Conservation (phyloP, 176 grass and related monocot species). For the Dactylis glomerata region DNA sequence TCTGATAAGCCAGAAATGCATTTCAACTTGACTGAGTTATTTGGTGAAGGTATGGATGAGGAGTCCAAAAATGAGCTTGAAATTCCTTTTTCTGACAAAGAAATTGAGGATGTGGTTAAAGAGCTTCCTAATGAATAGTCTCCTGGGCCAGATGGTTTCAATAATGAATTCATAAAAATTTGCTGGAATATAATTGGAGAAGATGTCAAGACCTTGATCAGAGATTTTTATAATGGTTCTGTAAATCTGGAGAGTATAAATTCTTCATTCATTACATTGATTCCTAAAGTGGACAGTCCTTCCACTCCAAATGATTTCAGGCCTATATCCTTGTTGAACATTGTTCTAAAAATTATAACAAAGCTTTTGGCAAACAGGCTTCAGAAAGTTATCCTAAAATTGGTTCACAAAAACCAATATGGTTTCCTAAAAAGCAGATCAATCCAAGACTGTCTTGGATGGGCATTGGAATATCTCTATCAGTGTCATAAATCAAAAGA, state of each 20-base stretch:
- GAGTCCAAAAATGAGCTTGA: too few relatives aligned
- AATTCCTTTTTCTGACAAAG: neutral
- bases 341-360: neutral
- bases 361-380: neutral
- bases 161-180: neutral
- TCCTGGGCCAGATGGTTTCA: neutral
- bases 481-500: too few relatives aligned
- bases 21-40: fast-evolving
- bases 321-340: neutral
- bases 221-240: neutral
- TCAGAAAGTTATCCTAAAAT: neutral
- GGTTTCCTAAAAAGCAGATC: too few relatives aligned
- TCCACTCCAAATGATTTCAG: neutral
- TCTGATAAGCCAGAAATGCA: neutral
- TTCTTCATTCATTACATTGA: neutral
- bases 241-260: neutral
- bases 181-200: fast-evolving
- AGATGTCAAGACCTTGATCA: fast-evolving
- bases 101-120: neutral
- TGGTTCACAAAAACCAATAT: neutral
- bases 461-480: too few relatives aligned
- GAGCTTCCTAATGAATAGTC: neutral
- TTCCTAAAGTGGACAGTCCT: too few relatives aligned
- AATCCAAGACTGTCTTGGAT: too few relatives aligned
- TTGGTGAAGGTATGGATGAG: too few relatives aligned